Base-by-base conservation (phyloP, 768 basidiomycete genomes). In the Auriscalpium microsporum region DNA sequence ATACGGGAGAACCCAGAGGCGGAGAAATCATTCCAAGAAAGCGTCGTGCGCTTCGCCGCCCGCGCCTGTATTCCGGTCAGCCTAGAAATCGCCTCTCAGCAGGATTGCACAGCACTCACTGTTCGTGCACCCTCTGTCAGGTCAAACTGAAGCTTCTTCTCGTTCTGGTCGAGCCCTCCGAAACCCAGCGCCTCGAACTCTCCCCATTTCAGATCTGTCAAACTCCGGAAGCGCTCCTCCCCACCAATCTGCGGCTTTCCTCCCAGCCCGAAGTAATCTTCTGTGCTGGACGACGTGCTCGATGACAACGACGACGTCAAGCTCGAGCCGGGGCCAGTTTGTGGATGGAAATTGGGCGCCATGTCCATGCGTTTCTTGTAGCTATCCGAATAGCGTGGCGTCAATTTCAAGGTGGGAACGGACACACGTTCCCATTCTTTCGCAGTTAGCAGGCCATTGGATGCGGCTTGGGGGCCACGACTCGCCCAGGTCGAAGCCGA, bases 1-100 rank as follows among this genome's bases (percentile, higher is more conserved):
- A 75, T 78, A 19, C 92, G 85, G 9, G 86, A 73, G 73, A 97
- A 97, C 2, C 94, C 94, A 11, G 85, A 72, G 0, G 77, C 67
- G 13, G 91, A 90, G 65, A 97, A 96, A 68, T 95, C 93, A 50
- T 81, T 85, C 94, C 94, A 97, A 17, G 83, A 82, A 58, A 97
- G 77, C 0, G 94, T 94, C 53, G 83, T 72, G 35, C 94, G 87
- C 66, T 94, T 94, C 44, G 81, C 75, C 1, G 80, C 61, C 52
- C 78, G 81, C 65, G 82, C 76, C 87, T 90, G 54, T 7, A 28
- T 28, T 2, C 28, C 28, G 28, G 28, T 28, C 28, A 28, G 28
- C 28, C 5, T 28, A 28, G n/a, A 28, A 28, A 28, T 28, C 7
- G 28, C 28, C 2, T 28, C 28, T 21, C 28, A 28, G 4, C 28